Base-by-base conservation (phyloP, 108 stramenopile species). In the Pseudonitzschia delicatissima region DNA sequence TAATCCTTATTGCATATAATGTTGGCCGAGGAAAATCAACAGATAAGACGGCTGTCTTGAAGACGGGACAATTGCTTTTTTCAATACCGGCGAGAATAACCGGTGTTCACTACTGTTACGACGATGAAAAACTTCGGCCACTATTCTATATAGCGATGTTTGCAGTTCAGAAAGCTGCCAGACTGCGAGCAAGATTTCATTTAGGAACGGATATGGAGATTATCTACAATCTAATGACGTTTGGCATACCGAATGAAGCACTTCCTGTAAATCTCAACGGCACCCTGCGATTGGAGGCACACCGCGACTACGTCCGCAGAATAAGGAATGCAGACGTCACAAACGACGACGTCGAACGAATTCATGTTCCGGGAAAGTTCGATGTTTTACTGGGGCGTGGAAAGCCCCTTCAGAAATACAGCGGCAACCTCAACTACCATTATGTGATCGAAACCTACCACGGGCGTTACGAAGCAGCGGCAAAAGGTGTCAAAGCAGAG, bases 1-100 rank as follows among this genome's bases (percentile, higher is more conserved):
- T 75, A 20, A 67, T 75, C 20, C 51, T 40, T 25, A 53, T 75
- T 26, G 21, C 55, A 4, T 75, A 63, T 29, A 75, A 75, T 42
- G 61, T 75, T 15, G 74, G 74, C 57, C 52, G 36, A 15, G 11
- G 31, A 20, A 15, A 18, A 15, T 20, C 34, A 25, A 21, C 5
- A 59, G 68, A 68, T 32, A 39, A 61, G 20, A 21, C 35, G 34
- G 69, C 60, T 12, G 69, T 63, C 11, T 71, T 44, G 60, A 71
- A 53, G 34, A 53, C 36, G 18, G 60, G 61, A 20, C 37, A 53
- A 28, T 18, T 71, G 5, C 35, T 71, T 2, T 27, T 29, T 12
- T 31, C 21, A 6, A 6, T 69, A 4, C 69, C 69, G 1, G 13
- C 36, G 17, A 44, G 60, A 21, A 52, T 71, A 15, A 71, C 45